Percentiles rank a stretch among this genome's conserved stretches.
Evolutionary conservation across 1,139 yeast species (phyloP).

Genomic region (Pichia cactophila): DNA sequence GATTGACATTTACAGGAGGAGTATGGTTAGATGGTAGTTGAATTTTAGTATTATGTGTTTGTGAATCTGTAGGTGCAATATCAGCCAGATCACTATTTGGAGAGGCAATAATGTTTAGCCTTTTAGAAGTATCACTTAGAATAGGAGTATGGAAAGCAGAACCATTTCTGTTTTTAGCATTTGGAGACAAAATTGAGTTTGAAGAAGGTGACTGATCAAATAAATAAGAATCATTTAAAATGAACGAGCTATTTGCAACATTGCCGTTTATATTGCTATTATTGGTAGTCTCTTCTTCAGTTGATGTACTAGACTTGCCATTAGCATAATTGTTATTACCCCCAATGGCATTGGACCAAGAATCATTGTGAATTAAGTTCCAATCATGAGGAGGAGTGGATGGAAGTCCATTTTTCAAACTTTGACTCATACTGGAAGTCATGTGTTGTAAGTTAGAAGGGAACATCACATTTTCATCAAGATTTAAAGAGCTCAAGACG

Average conservation of each 20-base stretch:
- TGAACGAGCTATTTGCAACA: conserved; percentile 7
- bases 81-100: conserved; percentile 9
- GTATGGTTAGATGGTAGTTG: not conserved
- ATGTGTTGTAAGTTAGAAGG: conserved; percentile 21
- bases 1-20: not conserved
- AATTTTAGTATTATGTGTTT: not conserved
- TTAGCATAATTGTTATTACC: conserved; percentile 8
- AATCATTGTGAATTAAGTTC: conserved; percentile 4
- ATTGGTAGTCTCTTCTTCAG: conserved; percentile 15
- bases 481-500: conserved; percentile 24
- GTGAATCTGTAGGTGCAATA: conserved; percentile 12
- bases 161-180: conserved; percentile 4
- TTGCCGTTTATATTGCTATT: not conserved
- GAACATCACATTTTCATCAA: conserved; percentile 21
- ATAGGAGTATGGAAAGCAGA: conserved; percentile 21
- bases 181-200: conserved; percentile 12
- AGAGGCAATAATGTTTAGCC: conserved; percentile 21
- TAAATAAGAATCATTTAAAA: conserved; percentile 10
- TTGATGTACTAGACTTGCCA: conserved; percentile 14
- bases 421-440: conserved; percentile 13
- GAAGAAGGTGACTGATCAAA: conserved; percentile 10
- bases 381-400: conserved; percentile 25
- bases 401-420: conserved; percentile 21
- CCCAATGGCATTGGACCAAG: conserved; percentile 6
- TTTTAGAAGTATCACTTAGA: conserved; percentile 22